Evolutionary conservation across 2,329 filamentous ascomycete genomes (phyloP).

Genomic region (Pseudogymnoascus sp.): DNA sequence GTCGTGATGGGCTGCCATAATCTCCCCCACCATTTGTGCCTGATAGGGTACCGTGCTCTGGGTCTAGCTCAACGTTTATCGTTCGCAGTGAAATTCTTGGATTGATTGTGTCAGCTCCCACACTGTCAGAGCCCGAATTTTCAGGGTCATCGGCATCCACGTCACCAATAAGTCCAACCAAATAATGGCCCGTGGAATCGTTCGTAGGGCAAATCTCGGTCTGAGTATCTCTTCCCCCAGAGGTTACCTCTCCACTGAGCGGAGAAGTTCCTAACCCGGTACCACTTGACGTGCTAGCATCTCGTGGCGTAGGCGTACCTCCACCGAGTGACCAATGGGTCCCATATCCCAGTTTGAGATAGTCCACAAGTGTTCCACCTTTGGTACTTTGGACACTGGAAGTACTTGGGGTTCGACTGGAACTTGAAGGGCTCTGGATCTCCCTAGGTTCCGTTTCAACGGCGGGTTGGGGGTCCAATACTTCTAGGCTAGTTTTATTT

Average conservation of each 20-base stretch:
- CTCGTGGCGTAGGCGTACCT: constrained; percentile 13
- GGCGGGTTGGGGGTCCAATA: background rate
- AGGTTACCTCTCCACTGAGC: background rate
- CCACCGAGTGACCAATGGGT: constrained; percentile 52
- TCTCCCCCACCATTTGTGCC: constrained; percentile 34
- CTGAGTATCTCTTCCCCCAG: background rate
- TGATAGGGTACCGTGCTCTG: constrained; percentile 30
- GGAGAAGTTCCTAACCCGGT: background rate
- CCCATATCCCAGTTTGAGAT: constrained; percentile 58
- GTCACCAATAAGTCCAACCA: constrained; percentile 61
- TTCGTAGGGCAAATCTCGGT: constrained; percentile 1
- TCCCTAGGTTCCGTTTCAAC: background rate
- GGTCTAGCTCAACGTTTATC: constrained; percentile 55
- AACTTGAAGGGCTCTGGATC: constrained; percentile 10
- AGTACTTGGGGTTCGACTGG: constrained; percentile 8
- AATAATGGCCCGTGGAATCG: constrained; percentile 41
- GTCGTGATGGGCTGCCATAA: constrained; percentile 19
- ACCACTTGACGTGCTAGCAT: background rate
- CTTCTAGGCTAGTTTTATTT: background rate
- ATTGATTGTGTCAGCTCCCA: constrained; percentile 28
- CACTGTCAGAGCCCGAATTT: background rate
- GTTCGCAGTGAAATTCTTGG: constrained; percentile 56
- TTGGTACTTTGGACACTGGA: background rate
- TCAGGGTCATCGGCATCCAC: constrained; percentile 39
- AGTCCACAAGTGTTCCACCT: constrained; percentile 44